Conservation (phyloP, 2,329 filamentous ascomycete genomes). For the Ascochyta viciae-villosae region DNA sequence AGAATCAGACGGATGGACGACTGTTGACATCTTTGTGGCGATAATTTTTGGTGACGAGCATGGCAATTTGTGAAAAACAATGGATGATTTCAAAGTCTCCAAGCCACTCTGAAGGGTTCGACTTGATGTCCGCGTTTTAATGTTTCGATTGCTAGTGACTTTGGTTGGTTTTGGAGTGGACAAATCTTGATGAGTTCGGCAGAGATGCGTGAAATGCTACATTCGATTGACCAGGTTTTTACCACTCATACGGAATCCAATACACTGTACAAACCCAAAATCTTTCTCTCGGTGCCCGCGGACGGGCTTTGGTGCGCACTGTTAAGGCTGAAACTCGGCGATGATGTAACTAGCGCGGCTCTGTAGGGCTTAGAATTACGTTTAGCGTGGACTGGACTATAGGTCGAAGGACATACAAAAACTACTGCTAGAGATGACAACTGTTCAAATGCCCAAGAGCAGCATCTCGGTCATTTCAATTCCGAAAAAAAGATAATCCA, state of each 20-base stretch:
- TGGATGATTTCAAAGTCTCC: not conserved
- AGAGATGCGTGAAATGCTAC: too few relatives aligned
- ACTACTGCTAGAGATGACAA: too few relatives aligned
- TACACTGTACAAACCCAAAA: not conserved
- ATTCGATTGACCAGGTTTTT: too few relatives aligned
- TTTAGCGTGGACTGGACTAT: too few relatives aligned
- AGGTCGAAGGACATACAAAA: too few relatives aligned
- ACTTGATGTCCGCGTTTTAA: not conserved
- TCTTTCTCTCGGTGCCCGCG: not conserved
- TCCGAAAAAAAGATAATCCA: too few relatives aligned
- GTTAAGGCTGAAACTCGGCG: not conserved
- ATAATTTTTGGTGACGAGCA: not conserved
- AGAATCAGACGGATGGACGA: too few relatives aligned
- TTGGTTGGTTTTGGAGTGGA: not conserved
- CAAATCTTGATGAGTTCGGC: too few relatives aligned
- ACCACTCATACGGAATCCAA: not conserved
- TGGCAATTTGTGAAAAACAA: not conserved
- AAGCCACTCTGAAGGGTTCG: not conserved
- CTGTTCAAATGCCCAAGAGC: too few relatives aligned
- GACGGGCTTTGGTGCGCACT: not conserved
- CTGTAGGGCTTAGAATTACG: not conserved
- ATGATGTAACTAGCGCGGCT: slow-evolving; percentile 8
- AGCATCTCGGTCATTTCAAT: too few relatives aligned
- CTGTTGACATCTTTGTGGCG: not conserved
- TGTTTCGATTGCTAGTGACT: not conserved